phyloP scores from a whole-genome alignment of 192 early-diverging fungal genomes.

The Backusella tarrabulga region DNA sequence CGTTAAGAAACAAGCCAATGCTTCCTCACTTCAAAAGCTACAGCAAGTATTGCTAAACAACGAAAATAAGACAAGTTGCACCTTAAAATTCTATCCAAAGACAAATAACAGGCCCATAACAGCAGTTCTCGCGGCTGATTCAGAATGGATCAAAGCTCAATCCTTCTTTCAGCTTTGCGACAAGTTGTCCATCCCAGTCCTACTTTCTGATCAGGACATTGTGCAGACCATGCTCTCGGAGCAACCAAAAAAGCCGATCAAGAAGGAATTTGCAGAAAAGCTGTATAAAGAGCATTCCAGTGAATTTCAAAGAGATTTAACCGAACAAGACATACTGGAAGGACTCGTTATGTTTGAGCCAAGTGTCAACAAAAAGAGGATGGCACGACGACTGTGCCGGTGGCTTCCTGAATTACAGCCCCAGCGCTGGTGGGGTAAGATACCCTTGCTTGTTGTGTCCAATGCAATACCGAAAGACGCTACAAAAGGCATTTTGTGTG shows the following conservation, averaged over 20 bases:
- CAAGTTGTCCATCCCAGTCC: slow-evolving; percentile 8
- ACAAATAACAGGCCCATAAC: not conserved
- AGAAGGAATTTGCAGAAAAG: slow-evolving; percentile 22
- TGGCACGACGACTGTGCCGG: not conserved
- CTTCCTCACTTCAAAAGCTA: slow-evolving; percentile 9
- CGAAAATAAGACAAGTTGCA: not conserved
- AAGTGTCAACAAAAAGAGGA: slow-evolving; percentile 7
- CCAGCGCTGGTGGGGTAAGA: slow-evolving; percentile 26
- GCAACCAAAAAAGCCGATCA: not conserved
- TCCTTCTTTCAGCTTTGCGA: slow-evolving; percentile 23
- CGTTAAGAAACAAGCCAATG: slow-evolving; percentile 19
- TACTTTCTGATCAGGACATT: slow-evolving; percentile 7
- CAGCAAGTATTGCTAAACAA: slow-evolving; percentile 9
- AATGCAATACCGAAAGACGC: not conserved
- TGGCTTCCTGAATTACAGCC: slow-evolving; percentile 22
- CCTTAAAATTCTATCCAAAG: slow-evolving; percentile 1
- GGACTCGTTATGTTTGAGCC: slow-evolving; percentile 19
- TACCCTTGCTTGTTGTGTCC: slow-evolving; percentile 20
- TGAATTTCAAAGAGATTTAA: not conserved
- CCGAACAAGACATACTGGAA: slow-evolving; percentile 12
- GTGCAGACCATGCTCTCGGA: slow-evolving; percentile 4
- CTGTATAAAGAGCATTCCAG: slow-evolving; percentile 8
- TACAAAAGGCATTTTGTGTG: not conserved
- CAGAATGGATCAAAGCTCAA: slow-evolving; percentile 18
- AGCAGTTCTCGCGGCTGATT: not conserved